Evolutionary conservation across 176 grass and related monocot species (phyloP), one percentile per base, ranked within the genome.

Genomic region (Oryza meyeriana): DNA sequence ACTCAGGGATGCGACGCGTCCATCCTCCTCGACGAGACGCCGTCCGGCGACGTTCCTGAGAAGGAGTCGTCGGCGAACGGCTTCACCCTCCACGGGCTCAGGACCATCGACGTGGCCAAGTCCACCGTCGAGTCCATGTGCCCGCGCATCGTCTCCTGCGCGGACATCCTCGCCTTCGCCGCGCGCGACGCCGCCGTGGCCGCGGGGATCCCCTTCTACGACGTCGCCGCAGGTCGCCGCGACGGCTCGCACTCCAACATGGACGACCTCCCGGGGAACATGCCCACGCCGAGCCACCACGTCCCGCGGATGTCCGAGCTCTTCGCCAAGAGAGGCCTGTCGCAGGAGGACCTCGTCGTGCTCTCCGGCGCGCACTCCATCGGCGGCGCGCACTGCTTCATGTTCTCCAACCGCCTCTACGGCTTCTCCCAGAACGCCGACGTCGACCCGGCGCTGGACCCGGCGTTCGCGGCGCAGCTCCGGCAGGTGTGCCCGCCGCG

Each of bases 321-420:
- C 3, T 92, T 92, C 84, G 10, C 1, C 3, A 12, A 61, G 58
- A 69, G 73, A 2, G 84, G 80, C 0, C 68, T 92, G 35, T 74
- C 87, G 17, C 87, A 80, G 71, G 64, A 82, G 80, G 91, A 92
- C 66, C 74, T 89, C 3, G 84, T 92, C 29, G 30, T 84, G 34
- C 90, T 92, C 4, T 81, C 84, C 32, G 90, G 90, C 9, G 90
- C 84, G 31, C 87, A 92, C 84, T 92, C 91, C 87, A 87, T 92
- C 76, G 91, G 91, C 27, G 77, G 84, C 58, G 91, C 87, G 4
- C 91, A 92, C 72, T 92, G 91, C 76, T 73, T 81, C 65, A 76
- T 76, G 69, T 87, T 92, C 87, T 32, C 65, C 77, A 85, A 91
- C 42, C 85, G 89, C 42, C 34, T 91, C n/a, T 82, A 81, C 81